Percentiles rank a stretch among this genome's conserved stretches.
phyloP scores from a whole-genome alignment of 75 land plant genomes.

The Selaginella tamariscina region DNA sequence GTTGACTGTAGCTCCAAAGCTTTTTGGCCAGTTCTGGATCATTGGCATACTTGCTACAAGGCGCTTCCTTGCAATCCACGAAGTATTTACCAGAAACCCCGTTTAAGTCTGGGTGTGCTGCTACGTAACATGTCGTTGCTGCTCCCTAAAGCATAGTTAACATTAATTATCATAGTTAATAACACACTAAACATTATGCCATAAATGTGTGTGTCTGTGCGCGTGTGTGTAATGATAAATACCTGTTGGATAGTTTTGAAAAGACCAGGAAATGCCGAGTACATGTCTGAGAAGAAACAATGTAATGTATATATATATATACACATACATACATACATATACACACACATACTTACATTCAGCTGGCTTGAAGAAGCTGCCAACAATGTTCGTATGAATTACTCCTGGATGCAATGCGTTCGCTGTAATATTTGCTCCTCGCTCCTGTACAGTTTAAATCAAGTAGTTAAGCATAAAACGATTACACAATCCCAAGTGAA shows the following conservation, averaged over 20 bases:
- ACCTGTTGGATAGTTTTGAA: background rate
- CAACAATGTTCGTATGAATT: constrained; percentile 36
- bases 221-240: background rate
- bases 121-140: constrained; percentile 52
- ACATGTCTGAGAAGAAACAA: background rate
- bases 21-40: constrained; percentile 29
- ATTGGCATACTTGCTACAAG: constrained; percentile 35
- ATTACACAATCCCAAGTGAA: background rate
- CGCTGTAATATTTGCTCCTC: constrained; percentile 42
- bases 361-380: background rate
- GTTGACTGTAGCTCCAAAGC: constrained; percentile 21
- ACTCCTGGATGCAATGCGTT: constrained; percentile 73
- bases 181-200: background rate
- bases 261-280: background rate
- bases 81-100: constrained; percentile 47
- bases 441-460: constrained; percentile 39
- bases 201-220: background rate
- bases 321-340: background rate
- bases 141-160: constrained; percentile 34
- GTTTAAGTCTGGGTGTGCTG: constrained; percentile 28
- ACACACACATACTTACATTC: background rate
- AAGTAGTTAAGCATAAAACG: background rate
- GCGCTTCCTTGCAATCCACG: constrained; percentile 45
- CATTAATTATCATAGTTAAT: background rate
- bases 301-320: background rate